Percentiles rank a stretch among this genome's conserved stretches.
Evolutionary conservation across 1,284 basidiomycete genomes (phyloP).

Genomic region (Ceraceosorus guamensis): DNA sequence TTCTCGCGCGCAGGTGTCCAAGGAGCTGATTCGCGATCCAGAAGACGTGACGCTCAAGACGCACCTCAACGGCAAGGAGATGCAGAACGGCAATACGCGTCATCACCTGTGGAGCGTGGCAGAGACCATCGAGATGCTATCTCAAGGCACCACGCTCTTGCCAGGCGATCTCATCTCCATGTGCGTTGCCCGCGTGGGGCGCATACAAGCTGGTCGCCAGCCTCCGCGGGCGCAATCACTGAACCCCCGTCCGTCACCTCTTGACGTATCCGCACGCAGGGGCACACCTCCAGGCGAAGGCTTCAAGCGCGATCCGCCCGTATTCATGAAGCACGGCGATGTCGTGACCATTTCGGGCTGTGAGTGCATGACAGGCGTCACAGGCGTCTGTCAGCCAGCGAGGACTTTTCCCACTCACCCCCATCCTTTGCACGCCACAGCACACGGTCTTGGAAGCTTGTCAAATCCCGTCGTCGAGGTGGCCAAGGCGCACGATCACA

Average conservation of each 20-base stretch:
- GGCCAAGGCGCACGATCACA: constrained; percentile 23
- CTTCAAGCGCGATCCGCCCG: constrained; percentile 62
- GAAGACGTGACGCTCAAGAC: constrained; percentile 62
- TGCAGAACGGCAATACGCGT: constrained; percentile 67
- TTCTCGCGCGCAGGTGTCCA: constrained; percentile 19
- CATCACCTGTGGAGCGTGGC: constrained; percentile 38
- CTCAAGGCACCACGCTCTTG: constrained; percentile 62
- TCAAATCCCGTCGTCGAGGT: constrained; percentile 69
- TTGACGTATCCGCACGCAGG: constrained; percentile 6
- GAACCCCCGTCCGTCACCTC: neutral
- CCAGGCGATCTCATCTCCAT: constrained; percentile 75
- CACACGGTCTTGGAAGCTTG: constrained; percentile 57
- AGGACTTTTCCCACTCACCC: neutral
- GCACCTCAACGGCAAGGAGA: constrained; percentile 8
- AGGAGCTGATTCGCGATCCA: constrained; percentile 61
- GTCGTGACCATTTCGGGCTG: constrained; percentile 57
- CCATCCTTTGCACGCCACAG: neutral
- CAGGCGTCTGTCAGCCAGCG: neutral
- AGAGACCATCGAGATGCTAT: constrained; percentile 24
- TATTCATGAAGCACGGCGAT: constrained; percentile 70
- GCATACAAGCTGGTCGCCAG: constrained; percentile 29
- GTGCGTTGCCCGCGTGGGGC: constrained; percentile 56
- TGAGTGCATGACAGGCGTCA: neutral
- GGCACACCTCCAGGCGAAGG: constrained; percentile 57
- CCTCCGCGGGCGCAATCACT: constrained; percentile 40